Conservation (phyloP, 2,329 filamentous ascomycete species). For the Claviceps sorghi region DNA sequence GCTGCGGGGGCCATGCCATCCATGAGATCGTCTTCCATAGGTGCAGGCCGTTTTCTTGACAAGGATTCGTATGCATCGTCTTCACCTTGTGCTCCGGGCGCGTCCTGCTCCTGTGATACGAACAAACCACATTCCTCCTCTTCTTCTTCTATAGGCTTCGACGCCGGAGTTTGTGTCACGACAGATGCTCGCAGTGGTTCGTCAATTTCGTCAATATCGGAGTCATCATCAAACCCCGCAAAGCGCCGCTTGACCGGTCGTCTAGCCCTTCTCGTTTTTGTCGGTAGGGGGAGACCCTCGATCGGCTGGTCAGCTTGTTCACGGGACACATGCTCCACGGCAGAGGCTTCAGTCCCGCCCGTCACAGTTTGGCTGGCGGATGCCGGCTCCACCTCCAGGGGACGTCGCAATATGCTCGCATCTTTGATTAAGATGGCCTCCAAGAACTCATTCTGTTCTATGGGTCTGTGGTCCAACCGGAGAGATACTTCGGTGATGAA, state of each 20-base stretch:
- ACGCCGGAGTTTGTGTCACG: slow-evolving; percentile 1
- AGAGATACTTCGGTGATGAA: slow-evolving; percentile 57
- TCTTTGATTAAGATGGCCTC: slow-evolving; percentile 78
- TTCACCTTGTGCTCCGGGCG: slow-evolving; percentile 10
- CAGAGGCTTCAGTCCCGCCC: slow-evolving; percentile 2
- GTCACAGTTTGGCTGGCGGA: slow-evolving; percentile 9
- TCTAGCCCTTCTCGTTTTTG: slow-evolving; percentile 15
- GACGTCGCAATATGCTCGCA: slow-evolving; percentile 53
- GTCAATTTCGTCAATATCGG: slow-evolving; percentile 23
- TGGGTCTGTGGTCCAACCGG: slow-evolving; percentile 62
- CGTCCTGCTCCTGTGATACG: slow-evolving; percentile 34
- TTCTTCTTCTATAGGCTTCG: slow-evolving; percentile 11
- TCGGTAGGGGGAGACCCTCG: background rate
- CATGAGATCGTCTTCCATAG: slow-evolving; percentile 42
- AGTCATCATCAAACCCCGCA: slow-evolving; percentile 50
- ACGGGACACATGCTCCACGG: slow-evolving; percentile 1
- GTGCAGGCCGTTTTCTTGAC: slow-evolving; percentile 32
- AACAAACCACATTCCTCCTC: slow-evolving; percentile 33
- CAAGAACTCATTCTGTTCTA: slow-evolving; percentile 83
- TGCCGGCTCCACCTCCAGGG: slow-evolving; percentile 38
- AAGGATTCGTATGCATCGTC: slow-evolving; percentile 11
- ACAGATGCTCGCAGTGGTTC: slow-evolving; percentile 4
- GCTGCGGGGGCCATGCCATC: slow-evolving; percentile 63
- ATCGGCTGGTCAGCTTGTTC: slow-evolving; percentile 5
- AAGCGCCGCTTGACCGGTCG: slow-evolving; percentile 43